Evolutionary conservation across 2,329 filamentous ascomycete genomes (phyloP), one percentile per base, ranked within the genome.

Genomic region (Colletotrichum gigasporum): DNA sequence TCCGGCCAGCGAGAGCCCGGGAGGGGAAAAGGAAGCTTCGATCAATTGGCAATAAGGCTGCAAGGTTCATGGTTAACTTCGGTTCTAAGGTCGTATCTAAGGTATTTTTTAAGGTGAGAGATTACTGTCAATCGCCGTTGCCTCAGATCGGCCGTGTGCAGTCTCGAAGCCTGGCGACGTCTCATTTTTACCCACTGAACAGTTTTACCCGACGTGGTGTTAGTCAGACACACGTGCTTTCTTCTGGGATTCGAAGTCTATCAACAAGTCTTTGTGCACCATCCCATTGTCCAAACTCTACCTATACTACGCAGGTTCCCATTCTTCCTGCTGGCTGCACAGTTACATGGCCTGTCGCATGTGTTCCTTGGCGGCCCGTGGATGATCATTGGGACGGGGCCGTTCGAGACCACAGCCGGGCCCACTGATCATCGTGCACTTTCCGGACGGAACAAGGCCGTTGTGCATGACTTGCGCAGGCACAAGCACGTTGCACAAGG

Each of bases 81-180:
- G n/a, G n/a, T n/a, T n/a, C n/a, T 45, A 64, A 54, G 59, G 41
- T 62, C 42, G 22, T n/a, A 62, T 62, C 52, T 62, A 57, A 62
- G 48, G 48, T 64, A 42, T 20, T 22, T 24, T 42, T 48, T 64
- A 64, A 60, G 42, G 61, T 64, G 26, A 50, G 47, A 54, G 56
- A 63, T 60, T 44, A 24, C 56, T 53, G 61, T 58, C 45, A 54
- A 64, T 64, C 56, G n/a, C 50, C 28, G 37, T 24, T 60, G 26
- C 61, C 47, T 48, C 55, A 35, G 41, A 22, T 35, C 42, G 55
- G 45, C 35, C 34, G 41, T n/a, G 47, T 60, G 28, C 18, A 32
- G 41, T 28, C 47, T 11, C 18, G 16, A 32, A 50, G 30, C 47
- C 18, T 10, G 47, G 16, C 18, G 5, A 24, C 16, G 47, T 35